A percentile compares a stretch with the other conserved stretches of the same genome.
Evolutionary conservation across 768 basidiomycete species (phyloP).

Genomic region (Lyophyllum shimeji): DNA sequence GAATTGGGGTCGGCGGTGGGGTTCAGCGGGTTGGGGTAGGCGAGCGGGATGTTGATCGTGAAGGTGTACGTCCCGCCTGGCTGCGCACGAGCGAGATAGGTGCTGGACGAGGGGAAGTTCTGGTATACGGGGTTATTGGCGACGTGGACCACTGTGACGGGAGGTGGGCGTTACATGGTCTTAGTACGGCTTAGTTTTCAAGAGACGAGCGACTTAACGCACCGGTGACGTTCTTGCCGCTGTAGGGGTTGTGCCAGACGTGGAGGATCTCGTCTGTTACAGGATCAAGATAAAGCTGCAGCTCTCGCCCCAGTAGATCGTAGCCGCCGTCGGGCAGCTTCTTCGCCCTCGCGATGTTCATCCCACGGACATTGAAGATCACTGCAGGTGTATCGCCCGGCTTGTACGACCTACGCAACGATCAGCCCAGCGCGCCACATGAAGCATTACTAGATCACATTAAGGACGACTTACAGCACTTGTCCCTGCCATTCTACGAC

Average conservation of each 20-base stretch:
- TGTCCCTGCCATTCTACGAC: conserved; percentile 21
- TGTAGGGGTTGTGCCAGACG: conserved; percentile 20
- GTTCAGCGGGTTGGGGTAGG: conserved; percentile 22
- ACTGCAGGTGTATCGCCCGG: conserved; percentile 15
- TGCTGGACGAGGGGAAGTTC: conserved; percentile 9
- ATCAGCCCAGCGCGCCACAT: background rate
- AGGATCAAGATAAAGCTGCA: conserved; percentile 19
- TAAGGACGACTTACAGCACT: conserved; percentile 10
- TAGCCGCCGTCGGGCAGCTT: conserved; percentile 16
- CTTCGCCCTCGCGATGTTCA: conserved; percentile 18
- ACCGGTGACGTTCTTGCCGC: conserved; percentile 16
- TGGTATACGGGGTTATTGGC: conserved; percentile 20
- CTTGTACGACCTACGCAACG: conserved; percentile 14
- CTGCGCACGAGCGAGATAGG: conserved; percentile 9
- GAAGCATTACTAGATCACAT: background rate
- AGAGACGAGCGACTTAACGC: no score
- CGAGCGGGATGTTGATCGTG: conserved; percentile 13
- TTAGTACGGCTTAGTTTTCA: no score
- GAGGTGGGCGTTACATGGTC: no score
- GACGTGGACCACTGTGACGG: conserved; percentile 19
- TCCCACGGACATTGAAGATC: conserved; percentile 21
- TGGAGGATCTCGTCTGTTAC: conserved; percentile 16
- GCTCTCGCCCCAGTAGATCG: conserved; percentile 16
- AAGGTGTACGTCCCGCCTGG: conserved; percentile 18
- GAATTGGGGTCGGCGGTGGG: conserved; percentile 13